These are phyloP conservation scores for Saccharomycopsis fodiens DNA, from an alignment of 805 yeast species.

Conservation along the genomic window DNA sequence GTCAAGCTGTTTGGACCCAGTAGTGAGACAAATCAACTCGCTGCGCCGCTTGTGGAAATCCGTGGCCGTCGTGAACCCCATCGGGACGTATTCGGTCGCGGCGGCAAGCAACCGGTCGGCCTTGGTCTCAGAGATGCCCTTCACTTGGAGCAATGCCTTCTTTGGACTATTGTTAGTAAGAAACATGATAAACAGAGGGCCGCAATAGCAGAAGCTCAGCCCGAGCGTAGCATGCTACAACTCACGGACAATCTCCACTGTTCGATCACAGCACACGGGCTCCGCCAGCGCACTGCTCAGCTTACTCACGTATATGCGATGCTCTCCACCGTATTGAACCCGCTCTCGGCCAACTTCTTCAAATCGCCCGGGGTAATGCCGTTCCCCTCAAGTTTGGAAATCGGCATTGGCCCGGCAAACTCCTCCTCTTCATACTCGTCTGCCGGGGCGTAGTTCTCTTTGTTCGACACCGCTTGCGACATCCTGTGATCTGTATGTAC, in stretches of 20 bases:
- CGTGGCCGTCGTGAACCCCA: conserved; percentile 97
- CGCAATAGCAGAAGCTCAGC: too few species aligned
- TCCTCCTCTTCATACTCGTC: conserved; percentile 42
- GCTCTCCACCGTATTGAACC: conserved; percentile 83
- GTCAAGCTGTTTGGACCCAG: conserved; percentile 92
- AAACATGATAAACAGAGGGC: too few species aligned
- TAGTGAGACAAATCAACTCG: conserved; percentile 85
- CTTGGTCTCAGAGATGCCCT: conserved; percentile 93
- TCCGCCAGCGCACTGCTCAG: too few species aligned
- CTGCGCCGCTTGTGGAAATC: conserved; percentile 87
- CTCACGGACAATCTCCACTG: background rate
- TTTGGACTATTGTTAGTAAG: conserved; percentile 43
- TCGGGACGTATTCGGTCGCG: conserved; percentile 80
- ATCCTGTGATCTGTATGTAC: background rate
- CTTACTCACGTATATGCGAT: conserved; percentile 73
- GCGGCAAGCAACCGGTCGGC: conserved; percentile 80
- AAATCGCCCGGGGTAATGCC: conserved; percentile 80
- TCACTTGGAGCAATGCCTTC: conserved; percentile 64
- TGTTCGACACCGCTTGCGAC: conserved; percentile 3
- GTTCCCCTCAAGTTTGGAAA: conserved; percentile 56
- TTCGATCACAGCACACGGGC: background rate
- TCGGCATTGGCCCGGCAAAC: conserved; percentile 49
- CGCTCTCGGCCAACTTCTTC: conserved; percentile 72
- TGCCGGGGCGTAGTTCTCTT: conserved; percentile 4
- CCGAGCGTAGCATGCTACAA: background rate